Evolutionary conservation across 257 asterid genomes (phyloP), one percentile per base, ranked within the genome.

Genomic region (Ilex asprella): DNA sequence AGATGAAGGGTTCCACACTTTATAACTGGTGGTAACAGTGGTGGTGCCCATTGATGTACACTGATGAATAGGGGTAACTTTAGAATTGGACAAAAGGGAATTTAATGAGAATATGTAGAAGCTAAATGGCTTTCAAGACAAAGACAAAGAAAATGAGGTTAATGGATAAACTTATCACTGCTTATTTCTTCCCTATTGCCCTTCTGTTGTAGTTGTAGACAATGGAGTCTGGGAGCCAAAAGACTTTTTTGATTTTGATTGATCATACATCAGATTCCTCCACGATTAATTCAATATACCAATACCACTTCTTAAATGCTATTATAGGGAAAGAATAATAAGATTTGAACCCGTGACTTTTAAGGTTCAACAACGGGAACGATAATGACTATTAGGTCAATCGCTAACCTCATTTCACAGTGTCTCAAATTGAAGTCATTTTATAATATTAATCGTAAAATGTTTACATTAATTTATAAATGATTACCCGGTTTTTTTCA

Each of bases 131-230:
- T 61, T 54, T 68, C 49, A 43, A 30, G 16, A 54, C 54, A 41
- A 13, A 55, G 62, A 61, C 62, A 61, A 55, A 8, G 53, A 41
- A 30, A 39, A 29, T 10, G 47, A 41, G 49, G 30, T 60, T 54
- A 50, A 16, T 32, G 35, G 3, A 35, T 35, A 51, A 51, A 21
- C 6, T 30, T 13, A 30, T 30, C 49, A 27, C 30, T 2, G 53
- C 47, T 21, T 7, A 53, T 67, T 35, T 35, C 66, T n/a, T 51
- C 30, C 31, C 11, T 10, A 30, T 39, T 60, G 63, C 67, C 27
- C 69, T 70, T 77, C 64, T 66, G 60, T 15, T 59, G 72, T 60
- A 30, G 74, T 15, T 59, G 72, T 60, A 30, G 74, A 70, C 77
- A 73, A 62, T 46, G 31, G 74, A 69, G 70, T 69, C 53, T 31